phyloP scores from a whole-genome alignment of 352 stramenopile genomes.

The Blastocystis sp. region DNA sequence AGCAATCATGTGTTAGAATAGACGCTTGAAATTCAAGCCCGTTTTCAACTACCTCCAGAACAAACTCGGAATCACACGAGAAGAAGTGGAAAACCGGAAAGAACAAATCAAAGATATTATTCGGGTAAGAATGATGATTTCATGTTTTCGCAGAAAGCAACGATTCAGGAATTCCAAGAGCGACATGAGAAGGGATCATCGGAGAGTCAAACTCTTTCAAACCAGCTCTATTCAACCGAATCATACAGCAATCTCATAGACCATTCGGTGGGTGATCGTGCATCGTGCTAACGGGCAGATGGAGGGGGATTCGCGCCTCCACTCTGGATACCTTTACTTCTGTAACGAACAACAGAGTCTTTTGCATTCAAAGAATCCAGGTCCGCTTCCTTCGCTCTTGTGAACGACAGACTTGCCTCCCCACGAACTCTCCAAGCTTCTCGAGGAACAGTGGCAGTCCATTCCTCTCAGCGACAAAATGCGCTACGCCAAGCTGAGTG shows the following conservation, averaged over 20 bases:
- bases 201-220: not conserved
- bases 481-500: not conserved
- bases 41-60: conserved; percentile 30
- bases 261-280: not conserved
- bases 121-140: not conserved
- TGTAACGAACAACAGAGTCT: not conserved
- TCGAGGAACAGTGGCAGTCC: not conserved
- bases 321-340: not conserved
- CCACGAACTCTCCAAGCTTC: not conserved
- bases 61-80: not conserved
- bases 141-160: not conserved
- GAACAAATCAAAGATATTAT: conserved; percentile 41
- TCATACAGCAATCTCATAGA: not conserved
- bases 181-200: not conserved
- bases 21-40: conserved; percentile 7
- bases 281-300: not conserved
- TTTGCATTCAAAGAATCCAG: not conserved
- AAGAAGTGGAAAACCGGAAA: not conserved
- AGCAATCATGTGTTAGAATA: not conserved
- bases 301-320: not conserved
- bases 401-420: not conserved
- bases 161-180: not conserved
- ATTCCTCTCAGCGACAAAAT: not conserved
- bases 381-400: not conserved
- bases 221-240: not conserved